Evolutionary conservation across 2,329 filamentous ascomycete species (phyloP).

Genomic region (Fusarium mundagurra): DNA sequence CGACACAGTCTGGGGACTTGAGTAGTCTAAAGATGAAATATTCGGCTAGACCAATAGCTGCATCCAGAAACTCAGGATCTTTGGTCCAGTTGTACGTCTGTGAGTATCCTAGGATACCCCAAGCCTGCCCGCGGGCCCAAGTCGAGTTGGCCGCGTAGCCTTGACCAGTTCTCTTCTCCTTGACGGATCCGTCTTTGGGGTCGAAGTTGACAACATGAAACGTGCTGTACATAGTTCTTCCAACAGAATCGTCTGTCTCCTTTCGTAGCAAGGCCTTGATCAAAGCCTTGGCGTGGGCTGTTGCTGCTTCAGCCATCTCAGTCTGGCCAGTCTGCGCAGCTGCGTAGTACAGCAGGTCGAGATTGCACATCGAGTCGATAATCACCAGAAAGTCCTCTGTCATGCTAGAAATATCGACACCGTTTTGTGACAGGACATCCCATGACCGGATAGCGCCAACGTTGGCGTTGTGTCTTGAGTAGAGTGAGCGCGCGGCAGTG

Average conservation of each 20-base stretch:
- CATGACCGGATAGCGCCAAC: conserved; percentile 61
- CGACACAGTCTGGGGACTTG: conserved; percentile 45
- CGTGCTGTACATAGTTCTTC: conserved; percentile 47
- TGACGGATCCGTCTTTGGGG: conserved; percentile 53
- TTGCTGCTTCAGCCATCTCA: conserved; percentile 43
- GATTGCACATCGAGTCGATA: conserved; percentile 55
- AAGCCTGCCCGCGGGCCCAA: conserved; percentile 63
- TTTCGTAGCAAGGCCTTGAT: conserved; percentile 53
- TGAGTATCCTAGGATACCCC: conserved; percentile 61
- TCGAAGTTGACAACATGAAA: conserved; percentile 62
- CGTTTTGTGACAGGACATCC: conserved; percentile 51
- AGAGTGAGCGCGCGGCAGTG: conserved; percentile 55
- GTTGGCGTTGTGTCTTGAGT: conserved; percentile 53
- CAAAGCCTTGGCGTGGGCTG: conserved; percentile 53
- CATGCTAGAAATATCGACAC: conserved; percentile 45
- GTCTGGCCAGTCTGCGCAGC: conserved; percentile 45
- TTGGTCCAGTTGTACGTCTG: conserved; percentile 61
- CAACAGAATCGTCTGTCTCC: conserved; percentile 39
- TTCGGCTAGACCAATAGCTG: conserved; percentile 57
- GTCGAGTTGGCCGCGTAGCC: conserved; percentile 58
- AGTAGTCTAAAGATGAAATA: conserved; percentile 59
- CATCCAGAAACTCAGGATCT: conserved; percentile 54
- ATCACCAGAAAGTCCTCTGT: conserved; percentile 52
- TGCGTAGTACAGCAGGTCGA: conserved; percentile 51
- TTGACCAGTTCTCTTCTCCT: conserved; percentile 59